These are phyloP conservation scores for Chlorella sp. DNA, from an alignment of 139 green algal species.

Conservation along the genomic window DNA sequence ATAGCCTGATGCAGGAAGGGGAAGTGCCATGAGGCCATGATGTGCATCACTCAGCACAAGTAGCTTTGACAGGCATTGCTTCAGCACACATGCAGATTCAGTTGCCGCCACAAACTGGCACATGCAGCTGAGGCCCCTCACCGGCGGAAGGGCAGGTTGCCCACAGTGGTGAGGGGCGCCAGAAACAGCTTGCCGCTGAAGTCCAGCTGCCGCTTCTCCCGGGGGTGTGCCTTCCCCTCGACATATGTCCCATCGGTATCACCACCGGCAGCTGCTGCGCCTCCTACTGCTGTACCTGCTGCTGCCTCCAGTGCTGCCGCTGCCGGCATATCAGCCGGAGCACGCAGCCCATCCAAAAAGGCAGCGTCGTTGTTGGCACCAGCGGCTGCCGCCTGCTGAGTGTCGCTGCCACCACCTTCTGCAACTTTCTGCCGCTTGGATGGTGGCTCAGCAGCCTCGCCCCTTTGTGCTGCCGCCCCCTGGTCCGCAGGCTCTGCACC, in stretches of 20 bases:
- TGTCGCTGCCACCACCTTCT: neutral
- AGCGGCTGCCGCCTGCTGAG: slow-evolving; percentile 3
- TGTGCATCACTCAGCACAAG: too few relatives aligned
- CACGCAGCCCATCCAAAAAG: slow-evolving; percentile 18
- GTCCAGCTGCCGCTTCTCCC: slow-evolving; percentile 73
- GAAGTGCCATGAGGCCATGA: neutral
- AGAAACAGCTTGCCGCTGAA: slow-evolving; percentile 91
- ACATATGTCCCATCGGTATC: slow-evolving; percentile 13
- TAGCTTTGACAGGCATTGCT: neutral
- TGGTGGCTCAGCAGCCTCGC: neutral
- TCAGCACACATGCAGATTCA: neutral
- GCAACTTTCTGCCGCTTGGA: slow-evolving; percentile 26
- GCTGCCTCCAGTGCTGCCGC: neutral
- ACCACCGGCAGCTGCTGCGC: neutral
- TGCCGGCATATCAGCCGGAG: neutral
- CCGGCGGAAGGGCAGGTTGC: slow-evolving; percentile 95
- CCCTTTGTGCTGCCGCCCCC: neutral
- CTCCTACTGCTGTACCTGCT: neutral
- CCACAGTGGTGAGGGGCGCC: slow-evolving; percentile 96
- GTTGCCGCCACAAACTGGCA: too few relatives aligned
- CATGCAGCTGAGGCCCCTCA: neutral
- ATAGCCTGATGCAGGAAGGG: slow-evolving; percentile 64
- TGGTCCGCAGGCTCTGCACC: neutral
- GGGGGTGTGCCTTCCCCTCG: slow-evolving; percentile 47
- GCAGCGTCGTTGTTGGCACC: slow-evolving; percentile 11